Percentiles rank a stretch among this genome's conserved stretches.
These are phyloP conservation scores for Yamadazyma membranifaciens DNA, from an alignment of 1,139 yeast genomes.

Conservation along the genomic window DNA sequence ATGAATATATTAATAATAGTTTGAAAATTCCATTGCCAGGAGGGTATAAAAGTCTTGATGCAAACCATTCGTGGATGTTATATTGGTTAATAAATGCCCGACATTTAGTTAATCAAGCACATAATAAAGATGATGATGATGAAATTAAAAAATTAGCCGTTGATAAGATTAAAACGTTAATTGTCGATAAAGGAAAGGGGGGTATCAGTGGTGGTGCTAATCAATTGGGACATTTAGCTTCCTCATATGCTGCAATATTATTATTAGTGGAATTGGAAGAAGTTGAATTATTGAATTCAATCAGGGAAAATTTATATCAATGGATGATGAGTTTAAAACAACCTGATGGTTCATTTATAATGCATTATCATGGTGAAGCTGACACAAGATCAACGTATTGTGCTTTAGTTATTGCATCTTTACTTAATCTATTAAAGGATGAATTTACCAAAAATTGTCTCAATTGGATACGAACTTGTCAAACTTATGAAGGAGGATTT, in stretches of 20 bases:
- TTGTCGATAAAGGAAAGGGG: conserved; percentile 43
- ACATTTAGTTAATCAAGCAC: conserved; percentile 7
- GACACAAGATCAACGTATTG: conserved; percentile 91
- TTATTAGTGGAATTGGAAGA: conserved; percentile 58
- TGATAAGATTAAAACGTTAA: conserved; percentile 21
- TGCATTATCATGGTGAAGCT: conserved; percentile 78
- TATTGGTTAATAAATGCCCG: conserved; percentile 77
- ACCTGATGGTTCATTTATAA: conserved; percentile 68
- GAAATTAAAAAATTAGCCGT: conserved; percentile 12
- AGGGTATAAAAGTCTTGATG: conserved; percentile 58
- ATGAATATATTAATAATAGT: conserved; percentile 13
- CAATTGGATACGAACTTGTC: conserved; percentile 70
- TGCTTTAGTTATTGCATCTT: conserved; percentile 70
- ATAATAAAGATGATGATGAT: conserved; percentile 5
- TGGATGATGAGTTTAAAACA: conserved; percentile 72
- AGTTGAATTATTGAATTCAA: conserved; percentile 24
- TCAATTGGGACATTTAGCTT: conserved; percentile 82
- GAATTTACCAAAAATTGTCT: conserved; percentile 55
- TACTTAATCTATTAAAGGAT: conserved; percentile 62
- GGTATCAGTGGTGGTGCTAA: conserved; percentile 86
- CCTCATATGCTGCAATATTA: conserved; percentile 76
- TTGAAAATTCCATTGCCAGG: conserved; percentile 40
- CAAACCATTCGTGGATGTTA: conserved; percentile 87
- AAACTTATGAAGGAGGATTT: conserved; percentile 94
- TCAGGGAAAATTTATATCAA: conserved; percentile 40